phyloP scores from a whole-genome alignment of 2,329 filamentous ascomycete species.

The Colletotrichum lupini region DNA sequence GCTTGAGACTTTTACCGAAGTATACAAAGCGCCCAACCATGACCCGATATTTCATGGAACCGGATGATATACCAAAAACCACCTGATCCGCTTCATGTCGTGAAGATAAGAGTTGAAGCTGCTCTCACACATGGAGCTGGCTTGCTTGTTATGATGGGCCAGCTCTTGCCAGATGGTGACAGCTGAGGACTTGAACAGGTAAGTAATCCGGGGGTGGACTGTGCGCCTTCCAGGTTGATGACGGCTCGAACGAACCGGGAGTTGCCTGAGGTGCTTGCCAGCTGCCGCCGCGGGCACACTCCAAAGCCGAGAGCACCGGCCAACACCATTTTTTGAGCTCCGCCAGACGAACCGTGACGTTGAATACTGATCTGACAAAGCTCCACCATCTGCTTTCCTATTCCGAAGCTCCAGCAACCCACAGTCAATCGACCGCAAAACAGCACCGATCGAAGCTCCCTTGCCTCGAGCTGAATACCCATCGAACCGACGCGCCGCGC shows the following conservation, averaged over 20 bases:
- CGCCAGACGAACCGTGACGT: slow-evolving; percentile 30
- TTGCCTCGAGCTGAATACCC: not conserved
- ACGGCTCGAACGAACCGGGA: not conserved
- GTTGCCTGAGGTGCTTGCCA: slow-evolving; percentile 23
- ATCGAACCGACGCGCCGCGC: slow-evolving; percentile 5
- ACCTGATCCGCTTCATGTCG: too few species aligned
- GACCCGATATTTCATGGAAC: too few species aligned
- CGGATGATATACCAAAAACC: too few species aligned
- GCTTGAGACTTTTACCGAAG: too few species aligned
- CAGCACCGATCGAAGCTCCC: not conserved
- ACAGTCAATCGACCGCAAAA: not conserved
- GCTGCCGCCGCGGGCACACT: not conserved
- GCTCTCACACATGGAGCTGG: too few species aligned
- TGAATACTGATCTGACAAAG: slow-evolving; percentile 27
- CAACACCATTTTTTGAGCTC: slow-evolving; percentile 34
- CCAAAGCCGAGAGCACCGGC: slow-evolving; percentile 29
- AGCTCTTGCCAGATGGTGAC: not conserved
- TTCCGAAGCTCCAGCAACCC: slow-evolving; percentile 13
- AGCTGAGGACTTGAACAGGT: too few species aligned
- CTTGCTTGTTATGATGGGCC: too few species aligned
- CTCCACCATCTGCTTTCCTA: slow-evolving; percentile 28
- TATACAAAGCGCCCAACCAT: too few species aligned
- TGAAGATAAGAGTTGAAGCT: too few species aligned
- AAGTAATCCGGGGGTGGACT: not conserved
- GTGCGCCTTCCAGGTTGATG: not conserved